These are phyloP conservation scores for Exophiala sideris DNA, from an alignment of 2,329 filamentous ascomycete species.

Conservation along the genomic window DNA sequence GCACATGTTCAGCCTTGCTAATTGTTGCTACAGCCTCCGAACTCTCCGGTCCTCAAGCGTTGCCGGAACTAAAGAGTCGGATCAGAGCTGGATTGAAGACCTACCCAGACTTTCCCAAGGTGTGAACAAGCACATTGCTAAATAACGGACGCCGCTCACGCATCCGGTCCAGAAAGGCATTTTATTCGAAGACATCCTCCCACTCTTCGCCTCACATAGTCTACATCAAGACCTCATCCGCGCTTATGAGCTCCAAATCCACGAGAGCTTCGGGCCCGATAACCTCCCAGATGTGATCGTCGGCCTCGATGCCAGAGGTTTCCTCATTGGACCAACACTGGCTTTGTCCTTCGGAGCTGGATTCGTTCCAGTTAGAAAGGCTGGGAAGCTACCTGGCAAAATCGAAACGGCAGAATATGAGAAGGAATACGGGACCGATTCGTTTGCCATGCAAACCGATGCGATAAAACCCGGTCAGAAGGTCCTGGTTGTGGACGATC, in stretches of 20 bases:
- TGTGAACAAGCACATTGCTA: not conserved
- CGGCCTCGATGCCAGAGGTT: conserved; percentile 89
- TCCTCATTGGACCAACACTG: conserved; percentile 88
- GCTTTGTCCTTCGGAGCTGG: conserved; percentile 76
- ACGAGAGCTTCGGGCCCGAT: conserved; percentile 56
- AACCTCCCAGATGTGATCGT: conserved; percentile 82
- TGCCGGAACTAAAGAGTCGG: conserved; percentile 20
- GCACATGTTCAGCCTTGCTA: conserved; percentile 15
- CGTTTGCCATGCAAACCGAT: conserved; percentile 92
- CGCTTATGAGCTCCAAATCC: conserved; percentile 79
- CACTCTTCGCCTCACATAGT: conserved; percentile 76
- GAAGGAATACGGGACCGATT: conserved; percentile 95
- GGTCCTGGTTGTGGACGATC: conserved; percentile 92
- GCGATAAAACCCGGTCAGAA: conserved; percentile 81
- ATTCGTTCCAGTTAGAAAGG: conserved; percentile 92
- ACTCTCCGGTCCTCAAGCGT: conserved; percentile 29
- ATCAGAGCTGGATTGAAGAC: conserved; percentile 21
- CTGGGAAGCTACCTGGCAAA: conserved; percentile 90
- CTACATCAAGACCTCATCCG: conserved; percentile 75
- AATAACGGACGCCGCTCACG: conserved; percentile 8
- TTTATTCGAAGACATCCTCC: conserved; percentile 96
- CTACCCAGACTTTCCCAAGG: conserved; percentile 27
- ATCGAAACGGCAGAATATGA: conserved; percentile 80
- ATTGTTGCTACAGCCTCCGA: conserved; percentile 23
- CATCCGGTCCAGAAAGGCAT: conserved; percentile 54